Evolutionary conservation across 192 early-diverging fungal genomes (phyloP), one percentile per base, ranked within the genome.

Genomic region (Backusella psychrophila): DNA sequence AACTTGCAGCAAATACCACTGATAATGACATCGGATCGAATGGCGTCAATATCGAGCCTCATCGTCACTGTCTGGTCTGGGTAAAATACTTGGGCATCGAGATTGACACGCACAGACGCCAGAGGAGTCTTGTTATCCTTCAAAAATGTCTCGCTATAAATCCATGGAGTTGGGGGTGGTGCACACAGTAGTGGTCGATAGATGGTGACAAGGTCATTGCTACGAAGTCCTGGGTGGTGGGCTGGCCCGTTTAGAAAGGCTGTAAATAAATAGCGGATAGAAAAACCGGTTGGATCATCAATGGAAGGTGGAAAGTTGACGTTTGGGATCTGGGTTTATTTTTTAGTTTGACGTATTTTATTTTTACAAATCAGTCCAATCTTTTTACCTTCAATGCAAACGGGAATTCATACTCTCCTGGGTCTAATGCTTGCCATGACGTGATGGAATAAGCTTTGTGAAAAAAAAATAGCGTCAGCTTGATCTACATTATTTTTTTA

Each of bases 331-430:
- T 85, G 15, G 21, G 14, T 11, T 12, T 56, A 44, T 23, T 15
- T 7, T 29, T 42, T 5, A 6, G 23, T 3, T 36, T 36, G 38
- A 12, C 3, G 3, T 33, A 33, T 33, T 39, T 39, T 38, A 8
- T 38, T 39, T 39, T 39, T 11, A 39, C 11, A 6, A 39, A 12
- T 39, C 38, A 9, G 11, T 12, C 38, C 3, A 2, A 3, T 33
- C 33, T 56, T n/a, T 12, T 49, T 78, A 85, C 78, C 76, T 85
- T 85, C 21, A 85, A 42, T 41, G 78, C 78, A 80, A 85, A 85
- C 7, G 72, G 66, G 52, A 75, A 83, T 49, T 69, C 68, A 49
- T 85, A 80, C 38, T 75, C 71, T 17, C 84, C 81, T 35, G 79
- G 21, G 14, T 72, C 42, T 35, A 85, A 42, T 46, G 56, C 23